Base-by-base conservation (phyloP, 2,329 filamentous ascomycete genomes). In the Stagonosporopsis cucurbitacearum region DNA sequence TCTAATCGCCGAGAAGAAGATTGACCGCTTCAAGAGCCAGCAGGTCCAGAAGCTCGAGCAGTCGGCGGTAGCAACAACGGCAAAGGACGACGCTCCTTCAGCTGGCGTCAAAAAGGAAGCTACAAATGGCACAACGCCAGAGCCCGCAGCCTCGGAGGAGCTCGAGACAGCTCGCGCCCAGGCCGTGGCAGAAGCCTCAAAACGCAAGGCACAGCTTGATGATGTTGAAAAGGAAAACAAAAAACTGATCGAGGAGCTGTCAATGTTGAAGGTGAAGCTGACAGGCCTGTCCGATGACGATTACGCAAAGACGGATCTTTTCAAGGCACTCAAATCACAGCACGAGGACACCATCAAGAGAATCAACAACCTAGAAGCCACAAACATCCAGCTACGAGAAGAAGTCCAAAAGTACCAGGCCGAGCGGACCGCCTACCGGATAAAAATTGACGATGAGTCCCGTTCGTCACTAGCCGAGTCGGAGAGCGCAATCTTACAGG, bases 21-120 rank as follows among this genome's bases (percentile, higher is more conserved):
- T 98, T 48, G 95, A 99, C 73, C 87, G 95, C 39, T 86, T 89
- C 22, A 94, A 91, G 76, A 99, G 95, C 71, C 80, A 87, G 15
- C 92, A 96, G 54, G 92, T 97, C 1, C 90, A 93, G 59, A 96
- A 96, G 73, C 78, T 99, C 57, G 95, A 98, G 74, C 90, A 92
- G 68, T 91, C 96, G 77, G 92, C 93, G 7, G 67, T 74, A 8
- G 67, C 65, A 11, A 64, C 58, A 28, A 59, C 60, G 17, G 58
- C 61, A 3, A 74, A 72, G 48, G 72, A 75, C 48, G 73, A 69
- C 71, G 75, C 65, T 5, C 72, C 81, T 2, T 79, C 81, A 25
- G 77, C 75, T 42, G 80, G 78, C 51, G 81, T 84, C 44, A 82
- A 84, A 50, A 70, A 70, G 20, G 79, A 81, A 5, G 78, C 81